Conservation (phyloP, 192 early-diverging fungal species). For the Linnemannia hyalina region DNA sequence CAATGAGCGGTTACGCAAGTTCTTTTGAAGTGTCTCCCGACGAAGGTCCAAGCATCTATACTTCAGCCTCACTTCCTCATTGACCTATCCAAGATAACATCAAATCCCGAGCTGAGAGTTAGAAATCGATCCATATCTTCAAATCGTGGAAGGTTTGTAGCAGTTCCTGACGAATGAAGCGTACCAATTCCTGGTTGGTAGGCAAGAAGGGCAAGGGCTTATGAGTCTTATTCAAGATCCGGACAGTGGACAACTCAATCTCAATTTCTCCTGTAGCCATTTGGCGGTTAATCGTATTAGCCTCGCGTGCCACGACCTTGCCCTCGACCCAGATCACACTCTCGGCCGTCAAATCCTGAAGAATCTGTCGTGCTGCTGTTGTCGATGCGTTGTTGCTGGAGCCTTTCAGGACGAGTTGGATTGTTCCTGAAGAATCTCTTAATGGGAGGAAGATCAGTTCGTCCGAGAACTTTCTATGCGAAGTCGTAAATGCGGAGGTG, state of each 20-base stretch:
- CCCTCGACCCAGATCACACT: constrained; percentile 81
- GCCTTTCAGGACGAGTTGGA: constrained; percentile 77
- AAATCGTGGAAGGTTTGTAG: constrained; percentile 11
- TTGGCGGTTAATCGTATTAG: constrained; percentile 59
- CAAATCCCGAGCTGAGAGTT: neutral
- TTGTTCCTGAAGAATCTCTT: constrained; percentile 80
- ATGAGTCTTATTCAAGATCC: constrained; percentile 78
- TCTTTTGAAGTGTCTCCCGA: constrained; percentile 78
- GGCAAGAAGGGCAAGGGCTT: constrained; percentile 73
- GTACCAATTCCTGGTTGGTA: constrained; percentile 62
- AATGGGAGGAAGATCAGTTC: constrained; percentile 83
- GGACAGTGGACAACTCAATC: constrained; percentile 69
- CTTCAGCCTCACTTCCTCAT: constrained; percentile 81
- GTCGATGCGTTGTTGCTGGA: constrained; percentile 7
- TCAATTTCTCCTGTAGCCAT: constrained; percentile 78
- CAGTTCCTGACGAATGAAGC: constrained; percentile 34
- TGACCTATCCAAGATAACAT: constrained; percentile 62
- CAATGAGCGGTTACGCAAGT: constrained; percentile 77
- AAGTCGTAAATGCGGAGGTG: neutral
- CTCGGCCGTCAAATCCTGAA: constrained; percentile 74
- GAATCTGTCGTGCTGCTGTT: constrained; percentile 30
- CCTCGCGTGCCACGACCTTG: constrained; percentile 69
- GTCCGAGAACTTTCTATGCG: constrained; percentile 74
- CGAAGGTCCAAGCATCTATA: constrained; percentile 89
- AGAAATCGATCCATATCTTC: constrained; percentile 22